Evolutionary conservation across 257 asterid species (phyloP).

Genomic region (Solanum neorickii): DNA sequence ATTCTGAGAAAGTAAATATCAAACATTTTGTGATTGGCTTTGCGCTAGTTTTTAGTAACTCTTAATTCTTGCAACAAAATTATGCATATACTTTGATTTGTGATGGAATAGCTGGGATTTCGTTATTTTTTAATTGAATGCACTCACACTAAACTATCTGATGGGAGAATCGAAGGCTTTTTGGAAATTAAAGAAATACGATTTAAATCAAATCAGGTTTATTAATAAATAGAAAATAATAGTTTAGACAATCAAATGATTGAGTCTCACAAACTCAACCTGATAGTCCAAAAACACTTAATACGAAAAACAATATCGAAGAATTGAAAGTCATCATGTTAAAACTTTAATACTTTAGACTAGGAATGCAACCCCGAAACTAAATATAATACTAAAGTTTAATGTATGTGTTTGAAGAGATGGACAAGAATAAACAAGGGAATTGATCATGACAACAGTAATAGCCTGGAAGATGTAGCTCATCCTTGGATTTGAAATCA

Average conservation of each 20-base stretch:
- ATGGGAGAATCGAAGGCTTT: not conserved
- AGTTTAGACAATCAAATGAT: not conserved
- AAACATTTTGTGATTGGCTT: not conserved
- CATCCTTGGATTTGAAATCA: too few relatives aligned
- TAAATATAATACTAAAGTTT: not conserved
- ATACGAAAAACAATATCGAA: not conserved
- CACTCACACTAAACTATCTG: fast-evolving
- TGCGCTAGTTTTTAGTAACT: not conserved
- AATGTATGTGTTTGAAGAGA: not conserved
- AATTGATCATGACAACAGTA: too few relatives aligned
- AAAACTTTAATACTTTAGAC: too few relatives aligned
- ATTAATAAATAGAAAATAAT: too few relatives aligned
- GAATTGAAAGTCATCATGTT: too few relatives aligned
- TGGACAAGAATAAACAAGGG: not conserved
- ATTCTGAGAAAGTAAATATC: not conserved
- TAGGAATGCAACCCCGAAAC: too few relatives aligned
- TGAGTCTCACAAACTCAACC: not conserved
- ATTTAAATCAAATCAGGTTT: too few relatives aligned
- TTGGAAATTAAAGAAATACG: fast-evolving
- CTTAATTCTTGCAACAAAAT: not conserved
- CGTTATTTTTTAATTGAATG: too few relatives aligned
- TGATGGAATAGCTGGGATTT: not conserved
- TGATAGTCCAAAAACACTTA: not conserved
- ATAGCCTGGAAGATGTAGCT: too few relatives aligned
- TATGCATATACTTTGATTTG: not conserved